Conservation (phyloP, 169 alveolate genomes). For the Pseudocohnilembus persalinus region DNA sequence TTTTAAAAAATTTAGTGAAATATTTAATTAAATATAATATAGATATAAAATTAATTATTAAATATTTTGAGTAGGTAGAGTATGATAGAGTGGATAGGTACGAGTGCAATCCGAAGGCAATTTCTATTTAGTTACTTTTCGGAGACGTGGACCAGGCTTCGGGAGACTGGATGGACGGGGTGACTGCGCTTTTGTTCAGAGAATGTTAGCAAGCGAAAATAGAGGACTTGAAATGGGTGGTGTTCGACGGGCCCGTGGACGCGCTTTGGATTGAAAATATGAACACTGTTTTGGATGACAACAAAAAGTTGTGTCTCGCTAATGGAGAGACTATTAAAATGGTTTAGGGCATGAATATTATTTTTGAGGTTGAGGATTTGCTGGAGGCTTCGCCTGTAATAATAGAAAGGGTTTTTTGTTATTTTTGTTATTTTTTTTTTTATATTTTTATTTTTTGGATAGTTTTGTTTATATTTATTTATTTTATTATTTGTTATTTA, state of each 20-base stretch:
- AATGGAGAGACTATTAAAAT: constrained; percentile 70
- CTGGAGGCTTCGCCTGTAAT: constrained; percentile 65
- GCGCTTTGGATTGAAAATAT: constrained; percentile 81
- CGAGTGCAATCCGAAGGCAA: constrained; percentile 60
- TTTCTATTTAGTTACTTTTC: constrained; percentile 52
- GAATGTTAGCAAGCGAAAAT: constrained; percentile 48
- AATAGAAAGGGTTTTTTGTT: too few relatives aligned
- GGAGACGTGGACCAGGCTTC: constrained; percentile 74
- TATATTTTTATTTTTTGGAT: too few relatives aligned
- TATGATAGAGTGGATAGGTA: constrained; percentile 2
- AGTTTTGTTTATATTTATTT: too few relatives aligned
- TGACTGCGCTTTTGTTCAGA: constrained; percentile 62
- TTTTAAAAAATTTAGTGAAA: too few relatives aligned
- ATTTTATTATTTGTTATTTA: too few relatives aligned
- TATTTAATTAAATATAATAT: too few relatives aligned
- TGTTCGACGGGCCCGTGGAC: constrained; percentile 81
- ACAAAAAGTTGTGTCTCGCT: constrained; percentile 66
- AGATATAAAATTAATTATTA: too few relatives aligned
- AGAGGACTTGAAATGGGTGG: constrained; percentile 55
- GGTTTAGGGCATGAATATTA: constrained; percentile 62
- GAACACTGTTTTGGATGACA: constrained; percentile 78
- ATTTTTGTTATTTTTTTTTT: too few relatives aligned
- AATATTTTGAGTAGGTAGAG: not conserved
- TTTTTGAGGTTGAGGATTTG: constrained; percentile 74
- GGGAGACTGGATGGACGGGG: constrained; percentile 79